Evolutionary conservation across 768 basidiomycete species (phyloP), one percentile per base, ranked within the genome.

Genomic region (Mycena metata): DNA sequence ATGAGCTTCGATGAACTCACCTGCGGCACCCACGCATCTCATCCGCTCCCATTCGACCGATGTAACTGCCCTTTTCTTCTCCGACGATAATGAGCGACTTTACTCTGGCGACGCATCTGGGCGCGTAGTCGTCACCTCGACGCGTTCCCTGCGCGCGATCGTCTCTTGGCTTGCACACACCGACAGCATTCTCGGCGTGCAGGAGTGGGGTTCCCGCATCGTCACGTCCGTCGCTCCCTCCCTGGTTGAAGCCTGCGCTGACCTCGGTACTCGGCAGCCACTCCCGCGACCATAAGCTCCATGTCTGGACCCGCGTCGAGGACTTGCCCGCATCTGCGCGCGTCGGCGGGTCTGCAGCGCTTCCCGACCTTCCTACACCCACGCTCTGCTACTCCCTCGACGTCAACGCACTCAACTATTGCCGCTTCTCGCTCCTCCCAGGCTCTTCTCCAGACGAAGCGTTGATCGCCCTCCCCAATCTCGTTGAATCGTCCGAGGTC

Each of bases 341-440:
- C 26, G 81, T 89, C 51, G 85, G 89, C 9, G 87, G 88, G 19
- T 88, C 90, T 4, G 92, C 90, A 2, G 82, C 86, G 0, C 73
- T 86, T 43, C 80, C 86, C 1, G 84, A 82, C 33, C 77, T 86
- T 9, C 82, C 85, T 1, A 78, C 79, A 0, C 92, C 93, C 5
- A 66, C 75, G 9, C 77, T 93, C 5, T 76, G 80, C 13, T 91
- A 90, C 72, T 91, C 92, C 0, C 80, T 99, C 77, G 93, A 96
- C 74, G 90, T 96, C 66, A 99, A 99, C 76, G 91, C 97, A 2
- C 84, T 99, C 62, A 98, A 97, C 75, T 98, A 92, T 77, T 99
- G 97, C 79, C 89, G 92, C 2, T 96, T 98, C 79, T 92, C 94
- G 9, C 81, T 98, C 3, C 76, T 92, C 42, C 77, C 74, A 60